Evolutionary conservation across 495 filamentous ascomycete species (phyloP).

Genomic region (Aspergillus ellipticus): DNA sequence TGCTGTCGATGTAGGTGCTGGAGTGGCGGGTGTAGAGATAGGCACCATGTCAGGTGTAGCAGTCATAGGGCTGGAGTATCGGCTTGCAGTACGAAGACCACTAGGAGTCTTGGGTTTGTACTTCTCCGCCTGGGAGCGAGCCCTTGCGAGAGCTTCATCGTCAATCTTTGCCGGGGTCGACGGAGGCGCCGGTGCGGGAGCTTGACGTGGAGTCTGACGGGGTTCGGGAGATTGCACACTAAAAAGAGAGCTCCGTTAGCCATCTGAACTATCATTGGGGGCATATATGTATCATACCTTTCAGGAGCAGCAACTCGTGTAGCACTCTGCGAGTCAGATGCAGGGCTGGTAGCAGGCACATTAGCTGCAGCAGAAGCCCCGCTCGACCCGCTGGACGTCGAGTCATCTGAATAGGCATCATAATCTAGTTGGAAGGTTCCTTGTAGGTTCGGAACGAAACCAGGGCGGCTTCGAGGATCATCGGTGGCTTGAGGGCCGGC

Average conservation of each 20-base stretch:
- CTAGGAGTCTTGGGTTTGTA: constrained; percentile 49
- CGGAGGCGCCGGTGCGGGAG: constrained; percentile 13
- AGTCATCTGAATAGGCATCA: constrained; percentile 22
- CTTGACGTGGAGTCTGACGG: constrained; percentile 8
- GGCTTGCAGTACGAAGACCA: constrained; percentile 39
- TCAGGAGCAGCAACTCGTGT: constrained; percentile 1
- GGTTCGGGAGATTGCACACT: constrained; percentile 10
- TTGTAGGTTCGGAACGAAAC: constrained; percentile 24
- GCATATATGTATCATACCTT: constrained; percentile 9
- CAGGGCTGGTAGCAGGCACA: constrained; percentile 7
- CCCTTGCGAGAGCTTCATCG: constrained; percentile 27
- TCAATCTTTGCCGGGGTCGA: constrained; percentile 21
- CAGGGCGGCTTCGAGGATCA: constrained; percentile 12
- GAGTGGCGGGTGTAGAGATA: background rate
- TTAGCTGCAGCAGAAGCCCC: constrained; percentile 8
- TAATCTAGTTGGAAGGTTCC: constrained; percentile 27
- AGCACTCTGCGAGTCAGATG: background rate
- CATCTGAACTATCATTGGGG: background rate
- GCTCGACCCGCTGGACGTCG: constrained; percentile 10
- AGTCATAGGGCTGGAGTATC: constrained; percentile 30
- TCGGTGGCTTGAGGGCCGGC: background rate
- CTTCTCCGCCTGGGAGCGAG: constrained; percentile 36
- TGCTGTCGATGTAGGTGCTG: constrained; percentile 14
- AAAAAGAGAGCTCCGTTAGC: constrained; percentile 3
- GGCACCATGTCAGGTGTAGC: constrained; percentile 15